These are phyloP conservation scores for Phascolomyces articulosus DNA, from an alignment of 371 early-diverging fungal genomes.

Conservation along the genomic window DNA sequence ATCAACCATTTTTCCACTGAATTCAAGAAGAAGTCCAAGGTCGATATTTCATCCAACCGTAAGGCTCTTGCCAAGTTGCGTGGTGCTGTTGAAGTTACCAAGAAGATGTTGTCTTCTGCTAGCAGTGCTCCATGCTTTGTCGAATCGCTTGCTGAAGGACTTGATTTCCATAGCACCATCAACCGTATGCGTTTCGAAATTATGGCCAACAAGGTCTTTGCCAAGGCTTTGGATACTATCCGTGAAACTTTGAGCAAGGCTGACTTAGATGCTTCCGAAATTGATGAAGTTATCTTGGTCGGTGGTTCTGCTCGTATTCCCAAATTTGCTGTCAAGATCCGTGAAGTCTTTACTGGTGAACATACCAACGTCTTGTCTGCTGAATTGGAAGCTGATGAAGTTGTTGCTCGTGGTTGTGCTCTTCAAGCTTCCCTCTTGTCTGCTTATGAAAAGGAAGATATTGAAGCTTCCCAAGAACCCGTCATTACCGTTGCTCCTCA, in stretches of 20 bases:
- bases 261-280: slow-evolving; percentile 64
- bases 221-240: slow-evolving; percentile 77
- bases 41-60: slow-evolving; percentile 75
- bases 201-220: slow-evolving; percentile 80
- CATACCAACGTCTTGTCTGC: slow-evolving; percentile 72
- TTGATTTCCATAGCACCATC: slow-evolving; percentile 89
- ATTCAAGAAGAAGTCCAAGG: slow-evolving; percentile 87
- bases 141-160: slow-evolving; percentile 90
- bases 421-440: slow-evolving; percentile 86
- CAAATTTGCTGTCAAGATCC: slow-evolving; percentile 89
- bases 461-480: slow-evolving; percentile 55
- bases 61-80: slow-evolving; percentile 85
- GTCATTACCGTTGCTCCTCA: slow-evolving; percentile 71
- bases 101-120: slow-evolving; percentile 89
- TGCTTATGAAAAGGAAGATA: slow-evolving; percentile 60
- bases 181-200: slow-evolving; percentile 94
- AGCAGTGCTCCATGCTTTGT: slow-evolving; percentile 92
- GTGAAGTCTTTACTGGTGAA: slow-evolving; percentile 83
- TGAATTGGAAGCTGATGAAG: slow-evolving; percentile 87
- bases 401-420: slow-evolving; percentile 98
- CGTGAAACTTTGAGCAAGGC: slow-evolving; percentile 72
- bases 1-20: slow-evolving; percentile 83
- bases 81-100: slow-evolving; percentile 88
- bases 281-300: slow-evolving; percentile 92
- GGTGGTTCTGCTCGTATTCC: slow-evolving; percentile 99